Evolutionary conservation across 225 moss, liverwort and hornwort genomes (phyloP).

Genomic region (Physcomitrium patens): DNA sequence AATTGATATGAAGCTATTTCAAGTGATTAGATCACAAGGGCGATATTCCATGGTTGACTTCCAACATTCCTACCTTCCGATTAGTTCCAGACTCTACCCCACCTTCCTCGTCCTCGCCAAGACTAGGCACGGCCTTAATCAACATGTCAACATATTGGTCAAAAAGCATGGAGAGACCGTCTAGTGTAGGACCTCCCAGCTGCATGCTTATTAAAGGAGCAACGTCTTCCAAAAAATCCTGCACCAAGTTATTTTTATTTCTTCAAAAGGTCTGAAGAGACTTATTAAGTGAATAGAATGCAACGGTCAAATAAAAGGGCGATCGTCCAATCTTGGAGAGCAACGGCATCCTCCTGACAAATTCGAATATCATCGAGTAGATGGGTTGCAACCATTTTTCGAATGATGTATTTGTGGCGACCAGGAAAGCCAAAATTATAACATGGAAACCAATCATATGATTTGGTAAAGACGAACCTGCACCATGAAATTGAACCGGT

Average conservation of each 20-base stretch:
- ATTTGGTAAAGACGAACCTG: conserved; percentile 55
- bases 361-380: too few relatives aligned
- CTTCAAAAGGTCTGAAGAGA: conserved; percentile 7
- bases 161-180: conserved; percentile 83
- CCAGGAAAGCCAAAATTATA: background rate
- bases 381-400: too few relatives aligned
- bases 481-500: conserved; percentile 95
- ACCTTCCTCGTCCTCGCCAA: conserved; percentile 80
- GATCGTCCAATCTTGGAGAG: too few relatives aligned
- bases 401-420: too few relatives aligned
- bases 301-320: too few relatives aligned
- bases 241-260: conserved; percentile 29
- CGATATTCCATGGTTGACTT: background rate
- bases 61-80: conserved; percentile 45
- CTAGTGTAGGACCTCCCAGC: conserved; percentile 81
- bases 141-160: conserved; percentile 83
- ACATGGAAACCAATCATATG: background rate
- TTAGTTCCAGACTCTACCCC: conserved; percentile 57
- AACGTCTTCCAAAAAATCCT: conserved; percentile 98
- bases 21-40: background rate
- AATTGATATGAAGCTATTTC: conserved; percentile 12
- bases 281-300: background rate
- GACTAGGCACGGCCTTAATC: conserved; percentile 84
- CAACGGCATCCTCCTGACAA: too few relatives aligned
- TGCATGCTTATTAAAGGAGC: conserved; percentile 96